Evolutionary conservation across 1,284 basidiomycete species (phyloP).

Genomic region (Rhodotorula glutinis): DNA sequence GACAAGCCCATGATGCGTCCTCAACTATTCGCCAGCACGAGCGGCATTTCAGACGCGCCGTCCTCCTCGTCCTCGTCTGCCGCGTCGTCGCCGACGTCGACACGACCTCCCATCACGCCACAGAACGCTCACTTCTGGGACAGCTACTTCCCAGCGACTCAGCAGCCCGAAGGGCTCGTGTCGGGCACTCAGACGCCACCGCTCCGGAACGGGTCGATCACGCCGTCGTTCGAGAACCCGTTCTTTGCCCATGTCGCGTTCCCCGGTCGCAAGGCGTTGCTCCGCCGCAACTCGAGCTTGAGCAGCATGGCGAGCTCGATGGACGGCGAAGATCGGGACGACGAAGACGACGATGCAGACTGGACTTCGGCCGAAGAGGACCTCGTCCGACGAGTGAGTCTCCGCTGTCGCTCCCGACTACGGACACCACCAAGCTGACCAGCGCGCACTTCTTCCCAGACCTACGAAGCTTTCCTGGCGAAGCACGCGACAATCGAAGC

Average conservation of each 20-base stretch:
- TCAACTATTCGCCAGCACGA: background rate
- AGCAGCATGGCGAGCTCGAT: slow-evolving; percentile 32
- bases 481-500: slow-evolving; percentile 20
- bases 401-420: background rate
- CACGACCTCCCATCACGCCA: slow-evolving; percentile 7
- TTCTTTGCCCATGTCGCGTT: slow-evolving; percentile 6
- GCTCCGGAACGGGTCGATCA: background rate
- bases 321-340: slow-evolving; percentile 21
- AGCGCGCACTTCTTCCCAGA: too few species aligned
- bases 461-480: slow-evolving; percentile 27
- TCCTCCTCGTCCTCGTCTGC: background rate
- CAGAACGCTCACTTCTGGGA: slow-evolving; percentile 16
- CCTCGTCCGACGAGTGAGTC: slow-evolving; percentile 23
- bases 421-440: too few species aligned
- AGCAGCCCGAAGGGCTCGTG: background rate
- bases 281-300: slow-evolving; percentile 31
- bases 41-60: background rate
- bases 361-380: slow-evolving; percentile 33
- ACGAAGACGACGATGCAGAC: slow-evolving; percentile 20
- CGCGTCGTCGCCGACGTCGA: too few species aligned
- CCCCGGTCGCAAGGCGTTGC: slow-evolving; percentile 16
- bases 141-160: slow-evolving; percentile 1
- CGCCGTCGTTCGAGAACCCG: background rate
- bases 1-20: background rate
- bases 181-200: slow-evolving; percentile 17